phyloP scores from a whole-genome alignment of 768 basidiomycete genomes.

The Mycena metata region DNA sequence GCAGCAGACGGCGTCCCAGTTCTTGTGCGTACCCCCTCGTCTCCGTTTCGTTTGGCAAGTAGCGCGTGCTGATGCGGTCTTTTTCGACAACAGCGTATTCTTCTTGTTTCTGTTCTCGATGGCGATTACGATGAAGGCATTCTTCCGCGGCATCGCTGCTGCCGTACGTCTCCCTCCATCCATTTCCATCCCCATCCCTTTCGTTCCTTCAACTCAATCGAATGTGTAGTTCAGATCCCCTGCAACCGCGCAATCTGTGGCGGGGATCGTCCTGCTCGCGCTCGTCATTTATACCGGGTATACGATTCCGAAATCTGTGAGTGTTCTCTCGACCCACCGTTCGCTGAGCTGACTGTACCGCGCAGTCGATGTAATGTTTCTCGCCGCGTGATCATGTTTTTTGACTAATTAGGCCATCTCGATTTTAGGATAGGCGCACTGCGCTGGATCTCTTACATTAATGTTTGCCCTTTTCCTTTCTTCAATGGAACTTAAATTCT shows the following conservation, averaged over 20 bases:
- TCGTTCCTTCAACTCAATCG: no score
- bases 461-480: conserved; percentile 48
- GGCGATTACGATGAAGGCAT: conserved; percentile 72
- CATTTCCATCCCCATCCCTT: no score
- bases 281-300: conserved; percentile 70
- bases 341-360: conserved; percentile 2
- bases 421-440: conserved; percentile 65
- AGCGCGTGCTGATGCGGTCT: neutral
- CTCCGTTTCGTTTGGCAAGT: neutral
- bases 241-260: conserved; percentile 62
- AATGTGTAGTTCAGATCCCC: conserved; percentile 51
- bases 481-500: no score
- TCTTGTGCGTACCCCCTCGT: conserved; percentile 59
- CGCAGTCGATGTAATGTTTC: conserved; percentile 35
- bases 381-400: conserved; percentile 3
- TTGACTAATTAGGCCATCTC: conserved; percentile 5
- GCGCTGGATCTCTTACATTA: conserved; percentile 66
- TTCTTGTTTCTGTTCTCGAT: conserved; percentile 61
- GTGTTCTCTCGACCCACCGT: neutral
- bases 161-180: conserved; percentile 26
- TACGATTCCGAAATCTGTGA: conserved; percentile 58
- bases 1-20: conserved; percentile 58
- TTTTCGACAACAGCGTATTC: conserved; percentile 53
- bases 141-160: conserved; percentile 71
- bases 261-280: conserved; percentile 56